These are phyloP conservation scores for Pezicula carpinea DNA, from an alignment of 2,329 filamentous ascomycete genomes.

Conservation along the genomic window DNA sequence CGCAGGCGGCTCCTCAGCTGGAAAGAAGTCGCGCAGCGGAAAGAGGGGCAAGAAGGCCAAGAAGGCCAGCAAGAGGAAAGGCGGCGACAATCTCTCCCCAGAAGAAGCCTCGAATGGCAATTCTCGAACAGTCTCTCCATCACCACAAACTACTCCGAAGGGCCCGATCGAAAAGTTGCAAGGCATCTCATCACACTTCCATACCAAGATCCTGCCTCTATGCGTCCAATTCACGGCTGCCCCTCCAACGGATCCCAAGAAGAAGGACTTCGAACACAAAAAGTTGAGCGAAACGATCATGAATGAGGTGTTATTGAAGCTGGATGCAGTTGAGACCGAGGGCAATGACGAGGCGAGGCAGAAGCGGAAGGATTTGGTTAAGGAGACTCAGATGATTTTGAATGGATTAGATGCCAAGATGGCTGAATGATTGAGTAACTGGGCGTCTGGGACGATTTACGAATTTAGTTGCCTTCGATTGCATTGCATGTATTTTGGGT, in stretches of 20 bases:
- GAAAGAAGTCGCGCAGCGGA: slow-evolving; percentile 37
- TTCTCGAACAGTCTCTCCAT: slow-evolving; percentile 26
- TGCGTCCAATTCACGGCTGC: slow-evolving; percentile 56
- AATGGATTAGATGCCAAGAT: slow-evolving; percentile 51
- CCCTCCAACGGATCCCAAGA: slow-evolving; percentile 62
- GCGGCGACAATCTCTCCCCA: slow-evolving; percentile 22
- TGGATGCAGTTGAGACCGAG: slow-evolving; percentile 71
- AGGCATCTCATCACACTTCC: slow-evolving; percentile 61
- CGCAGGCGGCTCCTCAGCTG: slow-evolving; percentile 26
- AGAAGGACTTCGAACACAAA: slow-evolving; percentile 69
- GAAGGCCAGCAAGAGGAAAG: slow-evolving; percentile 18
- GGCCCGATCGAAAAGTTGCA: slow-evolving; percentile 59
- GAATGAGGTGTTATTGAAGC: slow-evolving; percentile 70
- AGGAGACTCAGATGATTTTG: slow-evolving; percentile 62
- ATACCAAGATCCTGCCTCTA: slow-evolving; percentile 58
- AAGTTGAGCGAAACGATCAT: slow-evolving; percentile 71
- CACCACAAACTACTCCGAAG: slow-evolving; percentile 30
- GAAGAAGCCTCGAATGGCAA: slow-evolving; percentile 30
- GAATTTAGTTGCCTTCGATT: neutral
- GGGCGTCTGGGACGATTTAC: neutral
- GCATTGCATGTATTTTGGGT: neutral
- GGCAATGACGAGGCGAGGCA: slow-evolving; percentile 61
- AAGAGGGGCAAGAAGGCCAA: slow-evolving; percentile 33
- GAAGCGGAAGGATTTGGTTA: slow-evolving; percentile 68
- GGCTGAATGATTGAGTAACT: slow-evolving; percentile 2